These are phyloP conservation scores for Rhizophagus sp. DNA, from an alignment of 192 early-diverging fungal species.

Conservation along the genomic window DNA sequence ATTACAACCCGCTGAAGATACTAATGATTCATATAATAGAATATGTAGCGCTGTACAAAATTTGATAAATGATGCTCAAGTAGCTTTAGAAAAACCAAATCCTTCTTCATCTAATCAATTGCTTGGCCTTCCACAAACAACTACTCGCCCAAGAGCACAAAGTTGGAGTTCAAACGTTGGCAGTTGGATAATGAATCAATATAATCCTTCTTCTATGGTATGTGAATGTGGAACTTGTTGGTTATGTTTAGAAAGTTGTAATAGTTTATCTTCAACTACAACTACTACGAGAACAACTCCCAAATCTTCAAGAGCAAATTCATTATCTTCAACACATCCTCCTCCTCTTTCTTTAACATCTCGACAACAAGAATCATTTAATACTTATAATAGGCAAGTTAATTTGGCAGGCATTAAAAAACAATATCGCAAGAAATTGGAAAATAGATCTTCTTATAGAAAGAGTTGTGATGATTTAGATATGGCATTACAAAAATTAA, in stretches of 20 bases:
- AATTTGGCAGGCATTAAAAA: neutral
- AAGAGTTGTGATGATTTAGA: conserved; percentile 22
- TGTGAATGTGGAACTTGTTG: conserved; percentile 2
- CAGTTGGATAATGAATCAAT: conserved; percentile 16
- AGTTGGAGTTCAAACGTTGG: conserved; percentile 12
- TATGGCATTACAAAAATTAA: conserved; percentile 14
- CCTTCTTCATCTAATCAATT: neutral
- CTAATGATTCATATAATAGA: neutral
- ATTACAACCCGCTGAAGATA: neutral
- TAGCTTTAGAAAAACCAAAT: conserved; percentile 2
- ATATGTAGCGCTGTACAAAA: conserved; percentile 8
- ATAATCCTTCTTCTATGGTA: neutral
- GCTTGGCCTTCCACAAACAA: neutral
- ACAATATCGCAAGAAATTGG: conserved; percentile 1
- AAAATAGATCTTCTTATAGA: conserved; percentile 4
- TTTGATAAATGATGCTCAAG: conserved; percentile 6
- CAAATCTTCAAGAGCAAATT: neutral
- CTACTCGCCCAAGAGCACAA: neutral
- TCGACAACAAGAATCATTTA: neutral
- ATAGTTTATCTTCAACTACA: neutral
- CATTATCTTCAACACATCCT: neutral
- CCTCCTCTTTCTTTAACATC: neutral
- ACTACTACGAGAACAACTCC: neutral
- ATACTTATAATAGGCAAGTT: neutral
- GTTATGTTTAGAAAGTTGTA: neutral